Conservation (phyloP, 306 rosid genomes). For the Trifolium repens region DNA sequence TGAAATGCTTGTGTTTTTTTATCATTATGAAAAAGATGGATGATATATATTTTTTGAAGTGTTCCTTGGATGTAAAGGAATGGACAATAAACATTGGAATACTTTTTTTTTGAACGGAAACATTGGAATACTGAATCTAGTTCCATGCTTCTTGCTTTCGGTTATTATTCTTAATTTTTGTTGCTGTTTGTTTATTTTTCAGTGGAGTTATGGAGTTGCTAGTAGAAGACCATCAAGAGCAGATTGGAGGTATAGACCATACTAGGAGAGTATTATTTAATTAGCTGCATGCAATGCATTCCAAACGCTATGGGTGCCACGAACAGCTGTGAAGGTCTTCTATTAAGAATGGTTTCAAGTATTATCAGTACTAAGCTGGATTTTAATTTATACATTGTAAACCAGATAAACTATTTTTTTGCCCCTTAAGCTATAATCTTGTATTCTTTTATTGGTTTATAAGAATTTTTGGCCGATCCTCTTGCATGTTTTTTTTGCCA, state of each 20-base stretch:
- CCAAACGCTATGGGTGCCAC: constrained; percentile 1
- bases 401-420: neutral
- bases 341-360: constrained; percentile 13
- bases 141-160: constrained; percentile 26
- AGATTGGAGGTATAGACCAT: constrained; percentile 98
- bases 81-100: constrained; percentile 7
- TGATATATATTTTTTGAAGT: constrained; percentile 1
- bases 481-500: neutral
- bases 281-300: constrained; percentile 27
- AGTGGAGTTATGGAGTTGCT: constrained; percentile 94
- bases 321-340: constrained; percentile 17
- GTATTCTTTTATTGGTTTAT: neutral
- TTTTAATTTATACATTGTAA: constrained; percentile 21
- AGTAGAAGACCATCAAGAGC: constrained; percentile 83
- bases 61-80: constrained; percentile 14
- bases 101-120: too few relatives aligned
- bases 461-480: neutral
- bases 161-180: neutral
- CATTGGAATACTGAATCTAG: constrained; percentile 16
- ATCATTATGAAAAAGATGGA: constrained; percentile 10
- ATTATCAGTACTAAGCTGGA: constrained; percentile 15
- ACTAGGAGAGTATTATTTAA: constrained; percentile 48
- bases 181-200: constrained; percentile 39
- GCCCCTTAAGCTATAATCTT: constrained; percentile 6
- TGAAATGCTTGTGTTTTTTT: neutral